These are phyloP conservation scores for Groenewaldozyma tartarivorans DNA, from an alignment of 805 yeast species.

Conservation along the genomic window DNA sequence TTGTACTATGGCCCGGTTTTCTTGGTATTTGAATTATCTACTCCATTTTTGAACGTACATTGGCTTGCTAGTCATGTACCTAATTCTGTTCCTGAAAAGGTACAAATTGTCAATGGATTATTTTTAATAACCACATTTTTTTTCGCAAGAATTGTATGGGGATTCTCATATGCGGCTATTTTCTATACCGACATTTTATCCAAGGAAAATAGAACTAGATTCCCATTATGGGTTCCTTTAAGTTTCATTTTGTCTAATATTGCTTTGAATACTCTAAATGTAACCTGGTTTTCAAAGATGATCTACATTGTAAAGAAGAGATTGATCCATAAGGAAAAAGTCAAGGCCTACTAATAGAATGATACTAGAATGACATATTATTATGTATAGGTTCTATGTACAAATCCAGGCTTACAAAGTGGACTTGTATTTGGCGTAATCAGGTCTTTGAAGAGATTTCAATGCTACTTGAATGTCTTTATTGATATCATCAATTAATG, in stretches of 20 bases:
- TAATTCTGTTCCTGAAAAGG: conserved; percentile 46
- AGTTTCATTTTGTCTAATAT: conserved; percentile 49
- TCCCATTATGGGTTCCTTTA: conserved; percentile 38
- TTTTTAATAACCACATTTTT: conserved; percentile 63
- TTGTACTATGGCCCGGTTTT: conserved; percentile 78
- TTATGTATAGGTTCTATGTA: not conserved
- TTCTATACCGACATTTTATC: conserved; percentile 39
- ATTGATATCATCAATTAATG: conserved; percentile 74
- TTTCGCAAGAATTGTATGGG: conserved; percentile 75
- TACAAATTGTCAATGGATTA: conserved; percentile 62
- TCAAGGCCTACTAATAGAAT: not conserved
- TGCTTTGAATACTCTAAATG: conserved; percentile 56
- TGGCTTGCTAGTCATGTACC: conserved; percentile 85
- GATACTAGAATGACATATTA: not conserved
- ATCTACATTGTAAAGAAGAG: conserved; percentile 32
- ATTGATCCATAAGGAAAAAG: conserved; percentile 1
- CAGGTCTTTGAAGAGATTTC: conserved; percentile 36
- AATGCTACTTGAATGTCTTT: conserved; percentile 65
- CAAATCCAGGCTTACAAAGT: not conserved
- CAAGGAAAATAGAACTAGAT: conserved; percentile 25
- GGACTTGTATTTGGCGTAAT: conserved; percentile 29
- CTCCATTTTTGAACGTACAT: conserved; percentile 90
- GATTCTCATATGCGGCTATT: conserved; percentile 56
- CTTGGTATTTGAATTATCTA: conserved; percentile 75
- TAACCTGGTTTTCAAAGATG: conserved; percentile 89